Base-by-base conservation (phyloP, 306 rosid genomes). In the Cucumis hystrix region DNA sequence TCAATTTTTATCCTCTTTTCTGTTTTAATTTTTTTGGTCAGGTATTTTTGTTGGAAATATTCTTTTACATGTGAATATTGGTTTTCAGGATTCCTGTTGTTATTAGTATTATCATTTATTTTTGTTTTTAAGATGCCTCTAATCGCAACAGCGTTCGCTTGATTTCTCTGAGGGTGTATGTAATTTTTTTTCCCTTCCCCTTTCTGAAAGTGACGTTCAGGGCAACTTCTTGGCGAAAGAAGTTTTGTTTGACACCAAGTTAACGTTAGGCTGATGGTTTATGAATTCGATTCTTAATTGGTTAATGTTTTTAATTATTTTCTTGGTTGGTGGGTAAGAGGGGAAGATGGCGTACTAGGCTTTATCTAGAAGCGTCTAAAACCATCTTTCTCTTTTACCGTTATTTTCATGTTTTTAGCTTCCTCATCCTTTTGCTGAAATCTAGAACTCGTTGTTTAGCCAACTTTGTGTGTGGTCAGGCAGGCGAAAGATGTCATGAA, bases 401-500 rank as follows among this genome's bases (percentile, higher is more conserved):
- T 39, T 9, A n/a, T 15, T 33, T 35, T 11, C 23, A 21, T 23
- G 12, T 45, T 60, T 60, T 45, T 62, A 60, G 59, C 57, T 60
- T 45, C 55, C 21, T 59, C 43, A 12, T 40, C 23, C 37, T 17
- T 61, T 21, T 61, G 28, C 66, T 62, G 16, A 21, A 45, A 49
- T 23, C 6, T 60, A 6, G 59, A 59, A 76, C 49, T 25, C 25
- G 2, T 10, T 23, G 71, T 60, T 61, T 76, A 9, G 52, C 28
- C 9, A 41, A 77, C 14, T 40, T 77, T 15, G 58, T 61, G 20
- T 21, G 9, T 74, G 52, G 15, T 81, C 98, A 96, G 99, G 99
- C 97, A 86, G 84, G 91, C 99, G 21, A 96, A 96, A 84, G 99
- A 96, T 86, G 99, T 96, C 62, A 91, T 96, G 37, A 96, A 86